Percentiles rank a stretch among this genome's conserved stretches.
Conservation (phyloP, 306 rosid species). For the Pyrus bretschneideri region DNA sequence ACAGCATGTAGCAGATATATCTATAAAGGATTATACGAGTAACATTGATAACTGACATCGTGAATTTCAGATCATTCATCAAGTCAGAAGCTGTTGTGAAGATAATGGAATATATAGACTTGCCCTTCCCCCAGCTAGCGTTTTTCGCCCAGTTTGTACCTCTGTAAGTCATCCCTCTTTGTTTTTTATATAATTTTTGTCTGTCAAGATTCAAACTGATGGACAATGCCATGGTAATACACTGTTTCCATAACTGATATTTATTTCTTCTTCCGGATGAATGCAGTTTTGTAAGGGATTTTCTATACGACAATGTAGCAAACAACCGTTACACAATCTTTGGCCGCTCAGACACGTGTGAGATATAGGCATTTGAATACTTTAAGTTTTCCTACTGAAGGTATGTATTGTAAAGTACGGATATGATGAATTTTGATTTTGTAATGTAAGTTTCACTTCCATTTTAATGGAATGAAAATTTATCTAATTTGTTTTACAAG, state of each 20-base stretch:
- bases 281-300: constrained; percentile 70
- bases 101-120: constrained; percentile 82
- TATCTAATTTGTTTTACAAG: constrained; percentile 9
- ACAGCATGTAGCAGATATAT: background rate
- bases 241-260: background rate
- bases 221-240: background rate
- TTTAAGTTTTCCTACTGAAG: background rate
- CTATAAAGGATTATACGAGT: constrained; percentile 3
- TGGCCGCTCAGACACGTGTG: constrained; percentile 86
- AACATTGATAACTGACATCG: constrained; percentile 13
- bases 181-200: background rate
- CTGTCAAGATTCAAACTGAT: background rate
- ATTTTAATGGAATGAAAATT: constrained; percentile 1
- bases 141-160: constrained; percentile 62
- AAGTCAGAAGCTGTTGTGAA: constrained; percentile 87
- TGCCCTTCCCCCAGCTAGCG: constrained; percentile 86
- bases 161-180: constrained; percentile 46
- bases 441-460: background rate
- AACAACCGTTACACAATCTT: constrained; percentile 77
- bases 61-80: constrained; percentile 62
- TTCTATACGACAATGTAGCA: constrained; percentile 81
- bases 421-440: constrained; percentile 2
- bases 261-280: background rate
- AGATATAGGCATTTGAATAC: constrained; percentile 33
- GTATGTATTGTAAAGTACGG: constrained; percentile 1